Evolutionary conservation across 2,329 filamentous ascomycete genomes (phyloP), one percentile per base, ranked within the genome.

Genomic region (Pyrenochaeta sp.): DNA sequence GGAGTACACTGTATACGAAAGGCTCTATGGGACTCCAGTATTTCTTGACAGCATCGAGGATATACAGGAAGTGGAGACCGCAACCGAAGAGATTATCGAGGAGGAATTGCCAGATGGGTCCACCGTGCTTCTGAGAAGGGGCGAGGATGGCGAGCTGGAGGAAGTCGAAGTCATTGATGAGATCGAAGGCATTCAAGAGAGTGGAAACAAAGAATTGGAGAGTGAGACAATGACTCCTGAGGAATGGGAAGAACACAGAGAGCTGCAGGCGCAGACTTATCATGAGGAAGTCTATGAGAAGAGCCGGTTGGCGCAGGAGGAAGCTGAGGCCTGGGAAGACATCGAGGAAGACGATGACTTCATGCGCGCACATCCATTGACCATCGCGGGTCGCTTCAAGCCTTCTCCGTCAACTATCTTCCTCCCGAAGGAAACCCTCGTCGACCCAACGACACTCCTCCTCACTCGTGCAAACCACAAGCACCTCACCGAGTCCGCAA

Each of bases 1-100:
- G 47, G 92, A 97, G 73, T 87, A 89, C 66, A 79, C 78, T 42
- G 78, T 96, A 0, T 97, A 96, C 74, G 87, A 90, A 69, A 83
- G 92, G 59, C 78, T 96, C 14, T 97, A 95, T 72, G 94, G 93
- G 1, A 81, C 87, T 30, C 91, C 92, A 1, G 49, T 75, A 1
- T 72, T 90, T 56, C 82, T 87, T 36, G 86, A 88, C 51, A 85
- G 89, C 72, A 81, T 86, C 3, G 86, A 78, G 55, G 69, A 75
- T 35, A 61, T 72, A n/a, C 64, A 69, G 45, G 69, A 64, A 29
- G 58, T 72, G 77, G 21, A 82, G 79, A 55, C 76, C 79, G 63
- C 78, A 82, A 63, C 77, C 79, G 52, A 73, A 76, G 42, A 79
- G 62, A 81, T 79, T 64, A 58, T 71, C 17, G 60, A 68, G 47